A percentile compares a stretch with the other conserved stretches of the same genome.
These are phyloP conservation scores for Trichoderma reesei DNA, from an alignment of 495 filamentous ascomycete species.

Conservation along the genomic window DNA sequence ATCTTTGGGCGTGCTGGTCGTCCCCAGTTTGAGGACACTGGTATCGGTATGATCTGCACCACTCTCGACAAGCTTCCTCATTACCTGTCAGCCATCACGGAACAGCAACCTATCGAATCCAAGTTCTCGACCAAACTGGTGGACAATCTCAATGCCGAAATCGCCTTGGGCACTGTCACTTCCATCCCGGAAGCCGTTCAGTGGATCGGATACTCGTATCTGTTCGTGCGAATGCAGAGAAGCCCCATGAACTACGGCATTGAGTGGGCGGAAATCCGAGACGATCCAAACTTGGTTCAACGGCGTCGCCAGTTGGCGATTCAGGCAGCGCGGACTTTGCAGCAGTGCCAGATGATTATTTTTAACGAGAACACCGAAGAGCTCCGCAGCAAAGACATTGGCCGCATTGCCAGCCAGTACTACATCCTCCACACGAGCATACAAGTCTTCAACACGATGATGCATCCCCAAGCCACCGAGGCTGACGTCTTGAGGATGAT, in stretches of 20 bases:
- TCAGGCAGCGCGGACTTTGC: constrained; percentile 73
- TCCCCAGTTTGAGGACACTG: constrained; percentile 91
- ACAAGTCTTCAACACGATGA: constrained; percentile 88
- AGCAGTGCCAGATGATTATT: constrained; percentile 95
- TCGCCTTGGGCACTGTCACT: constrained; percentile 87
- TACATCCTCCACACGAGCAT: constrained; percentile 91
- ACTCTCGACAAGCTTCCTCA: constrained; percentile 87
- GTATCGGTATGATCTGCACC: constrained; percentile 95
- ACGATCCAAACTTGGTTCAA: constrained; percentile 78
- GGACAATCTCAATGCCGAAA: constrained; percentile 94
- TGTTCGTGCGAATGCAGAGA: constrained; percentile 90
- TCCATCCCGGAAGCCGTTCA: constrained; percentile 89
- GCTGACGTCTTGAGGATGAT: constrained; percentile 91
- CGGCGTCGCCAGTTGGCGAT: constrained; percentile 75
- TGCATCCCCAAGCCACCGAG: constrained; percentile 72
- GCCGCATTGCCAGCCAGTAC: constrained; percentile 92
- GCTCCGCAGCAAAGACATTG: constrained; percentile 83
- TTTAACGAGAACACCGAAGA: constrained; percentile 91
- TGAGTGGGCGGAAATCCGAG: constrained; percentile 77
- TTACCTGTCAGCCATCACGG: constrained; percentile 85
- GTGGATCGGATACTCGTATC: constrained; percentile 96
- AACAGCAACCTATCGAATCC: constrained; percentile 94
- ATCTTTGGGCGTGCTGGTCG: constrained; percentile 98
- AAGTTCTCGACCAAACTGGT: constrained; percentile 82
- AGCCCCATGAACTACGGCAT: constrained; percentile 94